A percentile compares a stretch with the other conserved stretches of the same genome.
These are phyloP conservation scores for Clathrospora elynae DNA, from an alignment of 2,329 filamentous ascomycete genomes.

Conservation along the genomic window DNA sequence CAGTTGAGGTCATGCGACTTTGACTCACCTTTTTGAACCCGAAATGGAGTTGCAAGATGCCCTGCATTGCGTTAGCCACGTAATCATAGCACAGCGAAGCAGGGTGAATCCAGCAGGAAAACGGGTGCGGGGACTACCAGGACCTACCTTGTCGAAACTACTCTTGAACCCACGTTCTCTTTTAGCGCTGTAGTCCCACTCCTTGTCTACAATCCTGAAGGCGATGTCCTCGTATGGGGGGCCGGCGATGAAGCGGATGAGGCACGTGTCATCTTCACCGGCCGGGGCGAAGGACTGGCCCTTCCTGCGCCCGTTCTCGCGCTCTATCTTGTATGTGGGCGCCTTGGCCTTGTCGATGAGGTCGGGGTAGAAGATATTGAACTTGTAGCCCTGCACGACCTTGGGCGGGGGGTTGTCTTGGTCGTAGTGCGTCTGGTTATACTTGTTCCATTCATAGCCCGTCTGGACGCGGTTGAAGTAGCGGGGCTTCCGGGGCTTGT, in stretches of 20 bases:
- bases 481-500: constrained; percentile 86
- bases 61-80: constrained; percentile 59
- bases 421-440: constrained; percentile 99
- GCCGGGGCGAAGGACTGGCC: constrained; percentile 93
- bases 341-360: constrained; percentile 93
- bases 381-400: constrained; percentile 98
- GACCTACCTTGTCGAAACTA: constrained; percentile 93
- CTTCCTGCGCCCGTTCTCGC: constrained; percentile 84
- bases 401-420: constrained; percentile 97
- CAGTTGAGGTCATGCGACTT: constrained; percentile 1
- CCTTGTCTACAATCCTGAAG: constrained; percentile 95
- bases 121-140: background rate
- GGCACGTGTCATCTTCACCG: constrained; percentile 94
- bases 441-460: constrained; percentile 99
- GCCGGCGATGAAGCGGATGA: constrained; percentile 94
- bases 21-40: constrained; percentile 90
- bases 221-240: constrained; percentile 96
- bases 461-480: constrained; percentile 99
- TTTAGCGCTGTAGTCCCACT: constrained; percentile 99
- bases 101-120: no score
- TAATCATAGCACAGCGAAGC: constrained; percentile 1
- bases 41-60: constrained; percentile 94
- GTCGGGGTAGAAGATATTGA: constrained; percentile 99
- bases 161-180: constrained; percentile 92
- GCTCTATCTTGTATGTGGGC: constrained; percentile 93